Conservation (phyloP, 1,139 yeast species). For the Geotrichum siamense region DNA sequence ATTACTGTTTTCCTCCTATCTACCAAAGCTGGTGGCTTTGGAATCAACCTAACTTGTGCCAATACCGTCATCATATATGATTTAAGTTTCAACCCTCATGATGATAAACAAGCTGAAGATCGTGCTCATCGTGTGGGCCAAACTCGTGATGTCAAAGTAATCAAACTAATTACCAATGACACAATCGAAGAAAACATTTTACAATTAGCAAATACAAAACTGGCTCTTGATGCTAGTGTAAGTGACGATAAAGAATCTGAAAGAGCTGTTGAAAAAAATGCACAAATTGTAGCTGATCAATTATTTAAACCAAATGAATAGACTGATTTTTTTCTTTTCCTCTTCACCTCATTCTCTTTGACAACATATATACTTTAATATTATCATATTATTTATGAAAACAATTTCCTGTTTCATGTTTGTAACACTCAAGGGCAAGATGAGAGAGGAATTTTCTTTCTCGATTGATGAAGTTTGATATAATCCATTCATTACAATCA, state of each 20-base stretch:
- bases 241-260: conserved; percentile 46
- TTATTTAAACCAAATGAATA: conserved; percentile 31
- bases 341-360: too few relatives aligned
- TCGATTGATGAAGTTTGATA: too few relatives aligned
- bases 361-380: too few relatives aligned
- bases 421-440: too few relatives aligned
- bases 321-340: too few relatives aligned
- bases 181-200: conserved; percentile 88
- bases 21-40: conserved; percentile 98
- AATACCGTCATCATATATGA: conserved; percentile 87
- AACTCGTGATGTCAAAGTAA: conserved; percentile 75
- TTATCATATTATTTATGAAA: too few relatives aligned
- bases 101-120: conserved; percentile 97
- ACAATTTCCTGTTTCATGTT: too few relatives aligned
- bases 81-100: conserved; percentile 95
- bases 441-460: too few relatives aligned
- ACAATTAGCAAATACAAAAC: conserved; percentile 79
- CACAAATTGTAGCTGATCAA: conserved; percentile 43
- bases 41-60: conserved; percentile 93
- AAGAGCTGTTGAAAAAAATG: conserved; percentile 41
- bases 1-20: conserved; percentile 84
- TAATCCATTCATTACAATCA: too few relatives aligned
- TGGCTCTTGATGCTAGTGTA: conserved; percentile 74
- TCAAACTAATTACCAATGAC: conserved; percentile 61
- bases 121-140: conserved; percentile 98